Conservation (phyloP, 2,329 filamentous ascomycete species). For the Colletotrichum trifolii region DNA sequence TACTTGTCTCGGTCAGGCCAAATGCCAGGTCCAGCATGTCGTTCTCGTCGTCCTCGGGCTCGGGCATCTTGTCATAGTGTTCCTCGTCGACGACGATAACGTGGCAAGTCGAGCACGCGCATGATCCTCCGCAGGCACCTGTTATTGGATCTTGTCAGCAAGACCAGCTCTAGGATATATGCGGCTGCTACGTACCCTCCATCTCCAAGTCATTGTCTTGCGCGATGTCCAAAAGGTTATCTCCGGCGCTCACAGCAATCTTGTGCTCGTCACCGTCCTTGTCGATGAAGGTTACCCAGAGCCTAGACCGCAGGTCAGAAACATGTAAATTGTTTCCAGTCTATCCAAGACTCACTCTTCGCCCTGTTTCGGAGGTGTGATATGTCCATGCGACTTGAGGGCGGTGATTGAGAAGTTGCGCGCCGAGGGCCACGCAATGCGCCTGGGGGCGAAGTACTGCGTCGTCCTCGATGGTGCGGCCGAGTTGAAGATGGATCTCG, state of each 20-base stretch:
- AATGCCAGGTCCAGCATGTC: constrained; percentile 94
- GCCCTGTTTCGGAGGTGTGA: constrained; percentile 85
- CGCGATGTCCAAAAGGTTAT: constrained; percentile 95
- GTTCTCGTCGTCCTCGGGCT: constrained; percentile 84
- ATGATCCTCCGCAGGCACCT: constrained; percentile 92
- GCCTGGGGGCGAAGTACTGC: constrained; percentile 1
- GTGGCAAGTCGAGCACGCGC: constrained; percentile 93
- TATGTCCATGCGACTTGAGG: constrained; percentile 76
- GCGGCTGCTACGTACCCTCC: constrained; percentile 72
- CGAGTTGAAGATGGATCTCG: constrained; percentile 12
- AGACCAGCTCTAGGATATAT: neutral
- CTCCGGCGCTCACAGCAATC: constrained; percentile 83
- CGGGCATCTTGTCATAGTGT: constrained; percentile 81
- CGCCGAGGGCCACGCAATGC: constrained; percentile 33
- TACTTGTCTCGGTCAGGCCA: constrained; percentile 84
- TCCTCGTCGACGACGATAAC: constrained; percentile 82
- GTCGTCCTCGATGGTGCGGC: neutral
- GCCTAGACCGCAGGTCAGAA: constrained; percentile 58
- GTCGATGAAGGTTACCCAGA: constrained; percentile 92
- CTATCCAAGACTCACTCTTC: constrained; percentile 77
- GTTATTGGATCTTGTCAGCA: constrained; percentile 39
- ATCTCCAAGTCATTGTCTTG: constrained; percentile 96
- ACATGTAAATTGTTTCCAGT: neutral
- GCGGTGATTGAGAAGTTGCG: constrained; percentile 75
- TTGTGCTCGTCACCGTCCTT: constrained; percentile 84